A percentile compares a stretch with the other conserved stretches of the same genome.
These are phyloP conservation scores for Venturia aucupariae DNA, from an alignment of 2,329 filamentous ascomycete species.

Conservation along the genomic window DNA sequence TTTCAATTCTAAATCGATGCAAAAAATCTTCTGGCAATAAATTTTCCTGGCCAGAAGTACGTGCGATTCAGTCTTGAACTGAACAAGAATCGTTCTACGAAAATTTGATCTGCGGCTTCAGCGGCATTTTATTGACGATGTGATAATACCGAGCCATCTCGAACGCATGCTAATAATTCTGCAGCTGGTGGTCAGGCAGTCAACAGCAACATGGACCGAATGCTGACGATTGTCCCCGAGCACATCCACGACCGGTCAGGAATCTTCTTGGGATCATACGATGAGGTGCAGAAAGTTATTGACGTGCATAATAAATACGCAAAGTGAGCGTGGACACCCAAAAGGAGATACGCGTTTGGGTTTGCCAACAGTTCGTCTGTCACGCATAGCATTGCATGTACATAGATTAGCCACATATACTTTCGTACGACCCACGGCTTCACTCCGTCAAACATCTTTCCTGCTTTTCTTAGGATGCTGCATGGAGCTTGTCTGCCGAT, in stretches of 20 bases:
- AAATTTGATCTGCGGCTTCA: too few species aligned
- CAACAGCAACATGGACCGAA: constrained; percentile 81
- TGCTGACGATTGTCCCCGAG: constrained; percentile 82
- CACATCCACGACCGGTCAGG: constrained; percentile 92
- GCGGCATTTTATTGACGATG: not conserved
- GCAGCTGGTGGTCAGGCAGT: constrained; percentile 84
- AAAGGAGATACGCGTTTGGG: not conserved
- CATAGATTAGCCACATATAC: not conserved
- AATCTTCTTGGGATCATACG: constrained; percentile 90
- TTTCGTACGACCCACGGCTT: not conserved
- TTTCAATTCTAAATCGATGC: not conserved
- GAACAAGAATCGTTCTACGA: not conserved
- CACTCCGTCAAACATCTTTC: not conserved
- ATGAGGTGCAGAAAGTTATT: constrained; percentile 95
- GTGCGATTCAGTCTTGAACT: not conserved
- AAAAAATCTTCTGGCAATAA: not conserved
- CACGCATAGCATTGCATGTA: not conserved
- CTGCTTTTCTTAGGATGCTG: not conserved
- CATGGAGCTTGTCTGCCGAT: not conserved
- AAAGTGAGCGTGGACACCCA: not conserved
- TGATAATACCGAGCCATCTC: not conserved
- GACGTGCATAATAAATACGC: constrained; percentile 57
- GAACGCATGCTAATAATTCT: not conserved
- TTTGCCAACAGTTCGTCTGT: not conserved
- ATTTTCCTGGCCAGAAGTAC: not conserved